Percentiles rank a stretch among this genome's conserved stretches.
phyloP scores from a whole-genome alignment of 1,284 basidiomycete species.

The Boletus coffeatus region DNA sequence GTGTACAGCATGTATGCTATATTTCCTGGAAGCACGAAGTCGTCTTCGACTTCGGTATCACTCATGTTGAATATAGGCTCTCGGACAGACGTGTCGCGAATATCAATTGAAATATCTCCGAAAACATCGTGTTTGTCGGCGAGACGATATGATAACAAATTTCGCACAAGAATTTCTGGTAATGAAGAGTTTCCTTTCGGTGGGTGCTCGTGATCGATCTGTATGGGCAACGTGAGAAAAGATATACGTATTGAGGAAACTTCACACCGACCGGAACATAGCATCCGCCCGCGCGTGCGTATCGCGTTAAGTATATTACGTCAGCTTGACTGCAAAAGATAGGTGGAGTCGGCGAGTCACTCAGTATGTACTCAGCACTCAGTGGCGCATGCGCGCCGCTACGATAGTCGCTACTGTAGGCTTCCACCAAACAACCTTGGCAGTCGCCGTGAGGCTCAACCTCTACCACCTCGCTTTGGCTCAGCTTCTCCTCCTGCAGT shows the following conservation, averaged over 20 bases:
- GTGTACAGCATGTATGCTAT: conserved; percentile 49
- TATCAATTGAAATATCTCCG: conserved; percentile 29
- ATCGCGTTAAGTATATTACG: no score
- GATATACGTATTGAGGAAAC: conserved; percentile 19
- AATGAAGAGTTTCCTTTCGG: conserved; percentile 45
- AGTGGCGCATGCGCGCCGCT: no score
- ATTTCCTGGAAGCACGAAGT: conserved; percentile 29
- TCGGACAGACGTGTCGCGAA: conserved; percentile 26
- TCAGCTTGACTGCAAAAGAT: no score
- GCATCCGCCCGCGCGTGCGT: conserved; percentile 42
- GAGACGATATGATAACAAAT: conserved; percentile 37
- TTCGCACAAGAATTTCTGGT: conserved; percentile 39
- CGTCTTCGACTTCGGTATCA: conserved; percentile 26
- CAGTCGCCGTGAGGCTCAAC: no score
- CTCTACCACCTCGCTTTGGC: no score
- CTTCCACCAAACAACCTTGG: no score
- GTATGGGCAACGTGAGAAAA: neutral
- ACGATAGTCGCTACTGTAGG: no score
- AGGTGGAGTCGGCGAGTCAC: no score
- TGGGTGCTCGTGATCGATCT: conserved; percentile 45
- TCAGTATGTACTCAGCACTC: no score
- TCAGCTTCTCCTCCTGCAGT: no score
- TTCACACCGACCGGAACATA: conserved; percentile 43
- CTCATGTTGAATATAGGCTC: conserved; percentile 27
- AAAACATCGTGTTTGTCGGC: conserved; percentile 27